These are phyloP conservation scores for Trametes sp. DNA, from an alignment of 1,284 basidiomycete species.

Conservation along the genomic window DNA sequence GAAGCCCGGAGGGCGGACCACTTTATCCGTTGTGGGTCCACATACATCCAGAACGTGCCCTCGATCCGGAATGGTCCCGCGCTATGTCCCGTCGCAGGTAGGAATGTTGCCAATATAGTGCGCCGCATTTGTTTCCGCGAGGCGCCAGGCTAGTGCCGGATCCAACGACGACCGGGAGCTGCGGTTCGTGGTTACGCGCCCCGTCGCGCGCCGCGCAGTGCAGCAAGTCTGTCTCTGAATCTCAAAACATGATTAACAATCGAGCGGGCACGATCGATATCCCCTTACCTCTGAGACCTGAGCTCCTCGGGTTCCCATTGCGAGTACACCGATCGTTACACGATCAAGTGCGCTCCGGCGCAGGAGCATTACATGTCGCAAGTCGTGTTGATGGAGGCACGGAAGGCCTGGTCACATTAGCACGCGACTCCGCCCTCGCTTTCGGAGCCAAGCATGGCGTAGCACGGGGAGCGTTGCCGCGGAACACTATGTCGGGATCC, in stretches of 20 bases:
- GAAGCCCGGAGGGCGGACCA: slow-evolving; percentile 11
- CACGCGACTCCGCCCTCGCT: background rate
- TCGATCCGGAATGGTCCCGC: slow-evolving; percentile 9
- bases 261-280: background rate
- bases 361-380: background rate
- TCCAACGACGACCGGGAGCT: background rate
- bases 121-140: background rate
- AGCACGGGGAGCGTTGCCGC: slow-evolving; percentile 1
- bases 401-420: slow-evolving; percentile 1
- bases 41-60: slow-evolving; percentile 2
- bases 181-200: background rate
- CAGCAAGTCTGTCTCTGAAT: background rate
- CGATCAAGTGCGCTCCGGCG: background rate
- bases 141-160: background rate
- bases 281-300: background rate
- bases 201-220: background rate
- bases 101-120: background rate
- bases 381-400: slow-evolving; percentile 9
- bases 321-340: background rate
- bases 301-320: background rate
- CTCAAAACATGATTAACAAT: background rate
- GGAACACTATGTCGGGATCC: slow-evolving; percentile 2
- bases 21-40: slow-evolving; percentile 26
- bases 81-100: slow-evolving; percentile 1
- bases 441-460: slow-evolving; percentile 4